These are phyloP conservation scores for Isochrysis galbana DNA, from an alignment of 78 protist genomes.

Conservation along the genomic window DNA sequence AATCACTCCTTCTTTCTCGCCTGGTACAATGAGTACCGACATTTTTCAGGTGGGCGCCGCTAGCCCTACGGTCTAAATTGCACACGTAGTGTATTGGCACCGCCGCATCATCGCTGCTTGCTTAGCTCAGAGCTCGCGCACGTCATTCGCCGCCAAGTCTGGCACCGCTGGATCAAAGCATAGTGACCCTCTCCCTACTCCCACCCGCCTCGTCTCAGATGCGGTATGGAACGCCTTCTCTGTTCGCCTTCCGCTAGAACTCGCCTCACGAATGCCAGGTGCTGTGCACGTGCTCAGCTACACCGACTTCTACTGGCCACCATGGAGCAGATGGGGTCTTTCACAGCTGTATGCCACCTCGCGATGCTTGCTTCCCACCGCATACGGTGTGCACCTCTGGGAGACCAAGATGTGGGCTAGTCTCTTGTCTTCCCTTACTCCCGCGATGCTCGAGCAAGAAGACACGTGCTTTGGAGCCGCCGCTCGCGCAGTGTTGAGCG, in stretches of 20 bases:
- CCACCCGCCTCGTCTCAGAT: too few species aligned
- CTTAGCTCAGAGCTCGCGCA: too few species aligned
- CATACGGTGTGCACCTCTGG: background rate
- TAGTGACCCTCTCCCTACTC: too few species aligned
- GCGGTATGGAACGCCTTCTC: constrained; percentile 16
- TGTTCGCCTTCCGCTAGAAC: background rate
- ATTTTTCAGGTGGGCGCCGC: background rate
- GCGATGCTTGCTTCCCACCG: background rate
- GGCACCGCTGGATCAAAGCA: too few species aligned
- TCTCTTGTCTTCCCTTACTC: background rate
- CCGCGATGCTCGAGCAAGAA: background rate
- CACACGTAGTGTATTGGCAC: too few species aligned
- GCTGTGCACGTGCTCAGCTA: background rate
- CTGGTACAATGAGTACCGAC: background rate
- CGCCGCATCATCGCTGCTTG: too few species aligned
- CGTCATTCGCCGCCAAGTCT: too few species aligned
- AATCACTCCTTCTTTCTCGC: background rate
- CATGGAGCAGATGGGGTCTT: background rate
- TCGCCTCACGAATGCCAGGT: background rate
- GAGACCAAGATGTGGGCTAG: constrained; percentile 1
- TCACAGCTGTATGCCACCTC: background rate
- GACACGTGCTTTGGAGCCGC: background rate
- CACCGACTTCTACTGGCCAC: background rate
- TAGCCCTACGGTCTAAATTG: too few species aligned
- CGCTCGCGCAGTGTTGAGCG: background rate